phyloP scores from a whole-genome alignment of 1,139 yeast species.

The Blastobotrys proliferans region DNA sequence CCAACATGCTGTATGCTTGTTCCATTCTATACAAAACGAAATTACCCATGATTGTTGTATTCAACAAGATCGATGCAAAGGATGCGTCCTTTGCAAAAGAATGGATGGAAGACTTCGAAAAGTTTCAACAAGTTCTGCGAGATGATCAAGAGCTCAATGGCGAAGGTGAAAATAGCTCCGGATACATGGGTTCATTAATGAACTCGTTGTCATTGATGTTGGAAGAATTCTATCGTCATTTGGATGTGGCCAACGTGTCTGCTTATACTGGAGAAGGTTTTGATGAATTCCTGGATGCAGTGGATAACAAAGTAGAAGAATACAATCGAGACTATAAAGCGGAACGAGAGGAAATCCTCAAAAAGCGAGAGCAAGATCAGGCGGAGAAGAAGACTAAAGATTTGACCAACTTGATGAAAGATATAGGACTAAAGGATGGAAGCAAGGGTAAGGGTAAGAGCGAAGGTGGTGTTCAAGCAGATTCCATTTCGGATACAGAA shows the following conservation, averaged over 20 bases:
- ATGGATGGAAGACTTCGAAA: slow-evolving; percentile 97
- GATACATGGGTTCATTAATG: slow-evolving; percentile 90
- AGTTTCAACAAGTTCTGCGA: slow-evolving; percentile 74
- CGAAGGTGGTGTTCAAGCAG: slow-evolving; percentile 38
- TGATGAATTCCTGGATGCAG: slow-evolving; percentile 79
- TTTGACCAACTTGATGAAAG: slow-evolving; percentile 71
- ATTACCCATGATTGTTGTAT: slow-evolving; percentile 93
- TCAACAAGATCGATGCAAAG: slow-evolving; percentile 89
- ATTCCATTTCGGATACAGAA: slow-evolving; percentile 68
- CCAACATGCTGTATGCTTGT: slow-evolving; percentile 97
- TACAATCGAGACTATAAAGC: slow-evolving; percentile 77
- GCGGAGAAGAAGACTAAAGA: slow-evolving; percentile 68
- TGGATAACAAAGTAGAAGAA: slow-evolving; percentile 84
- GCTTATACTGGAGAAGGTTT: slow-evolving; percentile 92
- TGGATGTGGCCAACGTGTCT: slow-evolving; percentile 89
- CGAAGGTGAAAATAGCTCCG: slow-evolving; percentile 68
- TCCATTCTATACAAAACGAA: slow-evolving; percentile 94
- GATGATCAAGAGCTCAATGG: slow-evolving; percentile 57
- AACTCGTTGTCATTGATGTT: slow-evolving; percentile 94
- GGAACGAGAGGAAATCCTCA: slow-evolving; percentile 78
- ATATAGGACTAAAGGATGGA: slow-evolving; percentile 57
- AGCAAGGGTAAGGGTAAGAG: slow-evolving; percentile 14
- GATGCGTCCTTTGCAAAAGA: slow-evolving; percentile 84
- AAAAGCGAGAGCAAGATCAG: slow-evolving; percentile 74
- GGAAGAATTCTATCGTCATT: slow-evolving; percentile 91